phyloP scores from a whole-genome alignment of 306 rosid genomes.

The Cicer pinnatifidum region DNA sequence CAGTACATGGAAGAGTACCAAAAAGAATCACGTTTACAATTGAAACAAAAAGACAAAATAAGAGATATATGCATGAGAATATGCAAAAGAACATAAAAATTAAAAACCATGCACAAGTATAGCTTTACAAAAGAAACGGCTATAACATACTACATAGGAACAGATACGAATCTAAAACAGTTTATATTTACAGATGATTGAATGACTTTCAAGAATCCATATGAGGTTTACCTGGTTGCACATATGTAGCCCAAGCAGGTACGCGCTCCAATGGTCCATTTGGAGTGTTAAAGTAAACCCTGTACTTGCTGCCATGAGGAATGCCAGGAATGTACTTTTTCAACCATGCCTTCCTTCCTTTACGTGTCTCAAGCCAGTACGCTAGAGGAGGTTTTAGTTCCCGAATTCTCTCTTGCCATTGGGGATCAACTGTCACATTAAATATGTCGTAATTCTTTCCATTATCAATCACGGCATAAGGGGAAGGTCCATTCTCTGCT shows the following conservation, averaged over 20 bases:
- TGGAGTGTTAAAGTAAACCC: conserved; percentile 95
- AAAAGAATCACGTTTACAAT: background rate
- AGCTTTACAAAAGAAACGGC: conserved; percentile 18
- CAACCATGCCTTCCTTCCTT: conserved; percentile 95
- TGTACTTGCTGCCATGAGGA: conserved; percentile 94
- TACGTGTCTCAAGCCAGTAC: conserved; percentile 93
- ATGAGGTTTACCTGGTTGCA: conserved; percentile 75
- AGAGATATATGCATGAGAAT: conserved; percentile 12
- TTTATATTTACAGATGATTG: conserved; percentile 23
- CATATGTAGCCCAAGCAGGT: conserved; percentile 99
- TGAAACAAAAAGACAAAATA: conserved; percentile 22
- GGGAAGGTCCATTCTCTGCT: conserved; percentile 70
- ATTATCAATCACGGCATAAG: conserved; percentile 71
- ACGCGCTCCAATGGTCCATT: conserved; percentile 87
- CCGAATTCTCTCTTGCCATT: conserved; percentile 62
- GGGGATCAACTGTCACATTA: conserved; percentile 72
- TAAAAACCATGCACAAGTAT: background rate
- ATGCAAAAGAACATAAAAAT: conserved; percentile 9
- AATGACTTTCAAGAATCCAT: conserved; percentile 37
- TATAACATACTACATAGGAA: conserved; percentile 11
- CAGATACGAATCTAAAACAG: conserved; percentile 20
- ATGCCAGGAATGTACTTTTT: conserved; percentile 79
- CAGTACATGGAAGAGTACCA: conserved; percentile 2
- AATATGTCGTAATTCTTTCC: conserved; percentile 86
- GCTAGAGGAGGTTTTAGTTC: conserved; percentile 74